Conservation (phyloP, 1,139 yeast species). For the Trichomonascaceae sp. region DNA sequence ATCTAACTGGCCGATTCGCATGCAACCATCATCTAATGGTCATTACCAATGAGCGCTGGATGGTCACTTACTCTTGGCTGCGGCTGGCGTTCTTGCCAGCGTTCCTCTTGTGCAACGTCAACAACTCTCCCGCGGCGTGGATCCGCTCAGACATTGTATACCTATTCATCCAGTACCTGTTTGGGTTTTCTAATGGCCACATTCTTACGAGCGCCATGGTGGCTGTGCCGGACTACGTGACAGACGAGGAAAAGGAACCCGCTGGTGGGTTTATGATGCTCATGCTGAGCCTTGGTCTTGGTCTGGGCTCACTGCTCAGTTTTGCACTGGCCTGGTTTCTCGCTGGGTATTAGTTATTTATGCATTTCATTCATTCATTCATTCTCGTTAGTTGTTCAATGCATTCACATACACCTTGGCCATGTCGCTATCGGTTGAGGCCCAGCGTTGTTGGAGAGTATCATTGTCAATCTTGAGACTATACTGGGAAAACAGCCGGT, state of each 20-base stretch:
- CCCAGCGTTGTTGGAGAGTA: no score
- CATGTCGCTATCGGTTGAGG: no score
- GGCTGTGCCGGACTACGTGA: slow-evolving; percentile 49
- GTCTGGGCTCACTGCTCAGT: slow-evolving; percentile 64
- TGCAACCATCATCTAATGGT: slow-evolving; percentile 41
- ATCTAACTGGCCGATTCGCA: slow-evolving; percentile 58
- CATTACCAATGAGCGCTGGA: slow-evolving; percentile 7
- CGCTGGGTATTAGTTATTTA: background rate
- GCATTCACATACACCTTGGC: slow-evolving; percentile 16
- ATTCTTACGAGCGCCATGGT: slow-evolving; percentile 69
- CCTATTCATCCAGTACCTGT: slow-evolving; percentile 52
- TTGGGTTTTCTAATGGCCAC: slow-evolving; percentile 85
- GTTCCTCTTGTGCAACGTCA: slow-evolving; percentile 44
- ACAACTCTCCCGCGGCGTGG: slow-evolving; percentile 30
- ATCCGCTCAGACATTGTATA: slow-evolving; percentile 51
- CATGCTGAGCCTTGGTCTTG: slow-evolving; percentile 59
- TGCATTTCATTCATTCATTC: background rate
- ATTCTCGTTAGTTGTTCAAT: background rate
- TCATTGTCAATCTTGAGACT: no score
- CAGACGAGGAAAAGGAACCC: slow-evolving; percentile 66
- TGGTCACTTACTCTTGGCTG: slow-evolving; percentile 13
- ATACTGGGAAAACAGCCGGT: no score
- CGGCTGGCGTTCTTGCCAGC: slow-evolving; percentile 41
- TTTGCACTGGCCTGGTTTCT: slow-evolving; percentile 40
- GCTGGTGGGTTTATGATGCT: slow-evolving; percentile 89